These are phyloP conservation scores for Metarhizium sp. DNA, from an alignment of 2,329 filamentous ascomycete species.

Conservation along the genomic window DNA sequence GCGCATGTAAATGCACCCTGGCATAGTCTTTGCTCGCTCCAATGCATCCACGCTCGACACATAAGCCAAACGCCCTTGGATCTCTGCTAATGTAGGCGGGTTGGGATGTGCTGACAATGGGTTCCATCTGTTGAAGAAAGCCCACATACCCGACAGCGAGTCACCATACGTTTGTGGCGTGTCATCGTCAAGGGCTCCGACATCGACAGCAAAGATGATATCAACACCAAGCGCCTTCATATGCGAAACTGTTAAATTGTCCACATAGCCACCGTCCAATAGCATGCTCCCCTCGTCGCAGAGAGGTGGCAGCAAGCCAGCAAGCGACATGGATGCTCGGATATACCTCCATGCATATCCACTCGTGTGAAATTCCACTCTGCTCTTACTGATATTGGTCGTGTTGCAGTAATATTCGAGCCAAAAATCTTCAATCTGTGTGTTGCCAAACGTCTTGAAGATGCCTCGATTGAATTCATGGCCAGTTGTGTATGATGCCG, in stretches of 20 bases:
- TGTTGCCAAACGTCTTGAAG: constrained; percentile 95
- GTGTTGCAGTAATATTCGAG: constrained; percentile 99
- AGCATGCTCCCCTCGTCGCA: constrained; percentile 97
- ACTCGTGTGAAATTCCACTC: constrained; percentile 86
- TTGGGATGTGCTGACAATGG: constrained; percentile 84
- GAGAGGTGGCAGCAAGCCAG: constrained; percentile 82
- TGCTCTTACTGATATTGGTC: constrained; percentile 93
- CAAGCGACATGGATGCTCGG: constrained; percentile 91
- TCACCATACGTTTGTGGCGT: constrained; percentile 90
- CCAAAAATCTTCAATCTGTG: constrained; percentile 98
- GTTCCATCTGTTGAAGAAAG: constrained; percentile 92
- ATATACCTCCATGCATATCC: constrained; percentile 98
- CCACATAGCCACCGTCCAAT: constrained; percentile 90
- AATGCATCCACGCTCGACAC: constrained; percentile 91
- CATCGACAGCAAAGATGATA: constrained; percentile 91
- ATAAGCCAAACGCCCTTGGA: constrained; percentile 89
- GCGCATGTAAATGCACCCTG: constrained; percentile 92
- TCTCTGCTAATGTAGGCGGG: constrained; percentile 88
- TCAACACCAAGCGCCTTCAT: constrained; percentile 94
- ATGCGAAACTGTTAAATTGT: constrained; percentile 92
- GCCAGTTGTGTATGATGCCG: constrained; percentile 92
- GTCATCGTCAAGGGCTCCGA: constrained; percentile 85
- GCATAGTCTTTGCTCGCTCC: constrained; percentile 82
- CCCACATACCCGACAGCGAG: constrained; percentile 90
- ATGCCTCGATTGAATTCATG: constrained; percentile 99